These are phyloP conservation scores for Thelonectria discophora DNA, from an alignment of 2,329 filamentous ascomycete species.

Conservation along the genomic window DNA sequence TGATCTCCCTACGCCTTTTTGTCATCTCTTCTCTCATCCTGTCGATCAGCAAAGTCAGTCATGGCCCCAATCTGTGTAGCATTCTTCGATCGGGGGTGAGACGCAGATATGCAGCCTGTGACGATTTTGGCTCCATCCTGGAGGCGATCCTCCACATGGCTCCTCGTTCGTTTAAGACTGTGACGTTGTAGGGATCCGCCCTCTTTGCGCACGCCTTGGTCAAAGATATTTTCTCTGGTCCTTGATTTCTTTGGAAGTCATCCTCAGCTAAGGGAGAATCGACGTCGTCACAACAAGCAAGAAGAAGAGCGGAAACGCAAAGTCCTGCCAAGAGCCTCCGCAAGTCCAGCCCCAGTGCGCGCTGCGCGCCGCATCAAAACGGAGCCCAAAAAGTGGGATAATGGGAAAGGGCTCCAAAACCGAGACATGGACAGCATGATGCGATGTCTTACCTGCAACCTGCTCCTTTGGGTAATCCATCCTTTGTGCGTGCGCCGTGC, in stretches of 20 bases:
- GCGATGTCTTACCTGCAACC: neutral
- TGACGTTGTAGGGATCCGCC: neutral
- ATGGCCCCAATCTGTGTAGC: neutral
- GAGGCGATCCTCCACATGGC: neutral
- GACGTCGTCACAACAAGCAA: neutral
- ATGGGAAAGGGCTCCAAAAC: neutral
- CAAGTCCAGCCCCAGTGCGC: neutral
- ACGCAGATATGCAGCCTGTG: neutral
- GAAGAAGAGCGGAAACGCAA: neutral
- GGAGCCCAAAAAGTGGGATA: neutral
- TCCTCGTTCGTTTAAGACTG: neutral
- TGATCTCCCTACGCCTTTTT: neutral
- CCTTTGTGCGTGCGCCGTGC: neutral
- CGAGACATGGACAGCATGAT: neutral
- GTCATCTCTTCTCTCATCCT: neutral
- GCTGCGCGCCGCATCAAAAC: neutral
- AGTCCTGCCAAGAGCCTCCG: neutral
- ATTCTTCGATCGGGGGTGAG: neutral
- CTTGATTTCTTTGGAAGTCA: no score
- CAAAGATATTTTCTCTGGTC: no score
- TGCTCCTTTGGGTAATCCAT: neutral
- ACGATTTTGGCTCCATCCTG: neutral
- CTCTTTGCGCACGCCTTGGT: no score
- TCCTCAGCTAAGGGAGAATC: no score
- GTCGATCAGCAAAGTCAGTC: neutral